Conservation (phyloP, 164 flowering plant genomes). For the Magnolia changhungtana region DNA sequence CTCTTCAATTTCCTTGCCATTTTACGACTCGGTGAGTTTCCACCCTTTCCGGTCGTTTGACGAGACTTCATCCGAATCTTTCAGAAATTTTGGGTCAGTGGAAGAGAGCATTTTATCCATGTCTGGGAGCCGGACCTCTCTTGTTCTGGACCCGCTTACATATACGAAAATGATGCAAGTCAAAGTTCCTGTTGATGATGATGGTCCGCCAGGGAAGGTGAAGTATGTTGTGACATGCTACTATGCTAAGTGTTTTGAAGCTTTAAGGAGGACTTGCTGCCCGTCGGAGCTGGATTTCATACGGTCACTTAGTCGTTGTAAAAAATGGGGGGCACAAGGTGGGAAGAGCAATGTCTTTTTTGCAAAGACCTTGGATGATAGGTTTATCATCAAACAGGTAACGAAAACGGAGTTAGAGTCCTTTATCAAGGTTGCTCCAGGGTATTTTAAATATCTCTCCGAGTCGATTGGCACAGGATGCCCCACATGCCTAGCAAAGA, state of each 20-base stretch:
- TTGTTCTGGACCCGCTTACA: conserved; percentile 53
- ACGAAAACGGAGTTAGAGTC: conserved; percentile 96
- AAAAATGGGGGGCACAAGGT: conserved; percentile 99
- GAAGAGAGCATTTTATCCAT: conserved; percentile 61
- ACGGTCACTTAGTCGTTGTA: conserved; percentile 90
- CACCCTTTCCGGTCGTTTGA: conserved; percentile 47
- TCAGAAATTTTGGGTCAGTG: conserved; percentile 48
- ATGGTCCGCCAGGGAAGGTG: conserved; percentile 71
- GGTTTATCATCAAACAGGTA: conserved; percentile 92
- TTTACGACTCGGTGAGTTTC: conserved; percentile 35
- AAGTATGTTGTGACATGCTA: conserved; percentile 88
- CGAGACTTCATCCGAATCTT: conserved; percentile 42
- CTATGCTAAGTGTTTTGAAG: conserved; percentile 80
- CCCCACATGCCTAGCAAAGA: conserved; percentile 94
- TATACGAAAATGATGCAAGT: conserved; percentile 69
- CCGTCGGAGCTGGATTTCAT: conserved; percentile 81
- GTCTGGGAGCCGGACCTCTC: conserved; percentile 59
- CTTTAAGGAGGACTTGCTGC: conserved; percentile 77
- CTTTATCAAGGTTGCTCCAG: conserved; percentile 86
- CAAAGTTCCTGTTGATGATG: conserved; percentile 53
- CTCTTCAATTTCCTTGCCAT: conserved; percentile 33
- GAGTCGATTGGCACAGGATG: conserved; percentile 69
- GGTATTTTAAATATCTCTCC: conserved; percentile 80
- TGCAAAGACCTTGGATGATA: conserved; percentile 89
- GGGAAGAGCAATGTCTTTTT: conserved; percentile 98